phyloP scores from a whole-genome alignment of 2,329 filamentous ascomycete species.

The Fusarium tupiense region DNA sequence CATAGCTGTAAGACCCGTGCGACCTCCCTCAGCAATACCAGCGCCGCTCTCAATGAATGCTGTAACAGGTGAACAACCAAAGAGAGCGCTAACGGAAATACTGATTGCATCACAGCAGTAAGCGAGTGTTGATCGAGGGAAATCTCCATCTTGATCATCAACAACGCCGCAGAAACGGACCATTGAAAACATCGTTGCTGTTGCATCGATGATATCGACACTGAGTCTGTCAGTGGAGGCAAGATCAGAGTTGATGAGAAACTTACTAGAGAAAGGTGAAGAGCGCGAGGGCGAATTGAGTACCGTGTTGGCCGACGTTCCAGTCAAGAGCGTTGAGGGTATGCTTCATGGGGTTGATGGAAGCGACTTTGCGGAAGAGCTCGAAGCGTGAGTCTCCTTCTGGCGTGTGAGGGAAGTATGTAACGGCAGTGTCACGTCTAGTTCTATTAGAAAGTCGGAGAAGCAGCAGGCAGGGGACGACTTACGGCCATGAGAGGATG shows the following conservation, averaged over 20 bases:
- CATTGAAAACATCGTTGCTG: constrained; percentile 78
- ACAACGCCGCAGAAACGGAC: constrained; percentile 73
- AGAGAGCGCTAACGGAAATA: constrained; percentile 72
- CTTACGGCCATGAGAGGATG: constrained; percentile 83
- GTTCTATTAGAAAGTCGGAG: neutral
- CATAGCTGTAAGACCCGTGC: constrained; percentile 74
- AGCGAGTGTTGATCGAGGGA: constrained; percentile 80
- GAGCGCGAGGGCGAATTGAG: constrained; percentile 78
- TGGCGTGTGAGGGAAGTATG: constrained; percentile 77
- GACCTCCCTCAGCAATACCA: constrained; percentile 75
- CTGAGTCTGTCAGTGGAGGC: rapidly evolving
- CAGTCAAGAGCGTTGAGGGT: constrained; percentile 75
- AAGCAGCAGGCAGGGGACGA: neutral
- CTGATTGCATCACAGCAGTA: constrained; percentile 73
- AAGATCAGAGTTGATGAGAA: rapidly evolving
- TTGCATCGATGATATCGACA: constrained; percentile 78
- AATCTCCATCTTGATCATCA: constrained; percentile 72
- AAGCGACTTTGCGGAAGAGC: constrained; percentile 83
- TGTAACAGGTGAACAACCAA: constrained; percentile 74
- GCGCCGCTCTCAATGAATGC: constrained; percentile 77
- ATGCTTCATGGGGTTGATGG: constrained; percentile 76
- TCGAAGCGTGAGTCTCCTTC: constrained; percentile 75
- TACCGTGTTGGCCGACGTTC: constrained; percentile 70
- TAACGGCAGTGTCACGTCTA: constrained; percentile 66
- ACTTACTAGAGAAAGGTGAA: constrained; percentile 72